phyloP scores from a whole-genome alignment of 2,329 filamentous ascomycete genomes.

The Venturia effusa region DNA sequence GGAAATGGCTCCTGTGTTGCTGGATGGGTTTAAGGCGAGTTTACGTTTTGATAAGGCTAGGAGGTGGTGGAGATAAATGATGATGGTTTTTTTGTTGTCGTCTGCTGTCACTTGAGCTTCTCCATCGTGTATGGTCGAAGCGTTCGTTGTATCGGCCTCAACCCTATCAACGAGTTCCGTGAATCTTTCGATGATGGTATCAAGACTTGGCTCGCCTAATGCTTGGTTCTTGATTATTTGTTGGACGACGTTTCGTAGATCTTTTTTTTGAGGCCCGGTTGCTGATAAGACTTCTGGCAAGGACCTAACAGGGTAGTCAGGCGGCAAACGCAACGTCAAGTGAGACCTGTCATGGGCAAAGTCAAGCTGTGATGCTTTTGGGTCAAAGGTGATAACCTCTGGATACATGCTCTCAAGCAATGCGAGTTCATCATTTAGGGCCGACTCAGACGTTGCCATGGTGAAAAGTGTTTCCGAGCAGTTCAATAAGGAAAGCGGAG shows the following conservation, averaged over 20 bases:
- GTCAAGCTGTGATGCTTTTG: constrained; percentile 26
- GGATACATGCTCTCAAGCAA: constrained; percentile 36
- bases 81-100: constrained; percentile 23
- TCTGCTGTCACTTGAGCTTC: neutral
- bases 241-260: constrained; percentile 26
- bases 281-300: constrained; percentile 30
- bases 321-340: constrained; percentile 29
- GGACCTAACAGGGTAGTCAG: constrained; percentile 25
- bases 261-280: constrained; percentile 22
- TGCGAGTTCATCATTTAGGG: constrained; percentile 22
- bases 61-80: constrained; percentile 37
- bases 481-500: neutral
- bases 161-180: constrained; percentile 18
- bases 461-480: neutral
- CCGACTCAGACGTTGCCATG: neutral
- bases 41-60: constrained; percentile 37
- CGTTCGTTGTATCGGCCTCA: neutral
- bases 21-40: constrained; percentile 27
- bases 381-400: constrained; percentile 25
- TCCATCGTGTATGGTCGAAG: constrained; percentile 10
- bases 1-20: constrained; percentile 18
- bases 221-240: constrained; percentile 18
- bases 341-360: constrained; percentile 21
- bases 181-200: constrained; percentile 31
- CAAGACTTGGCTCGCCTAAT: constrained; percentile 31